phyloP scores from a whole-genome alignment of 108 stramenopile species.

The Mediolabrus comicus region DNA sequence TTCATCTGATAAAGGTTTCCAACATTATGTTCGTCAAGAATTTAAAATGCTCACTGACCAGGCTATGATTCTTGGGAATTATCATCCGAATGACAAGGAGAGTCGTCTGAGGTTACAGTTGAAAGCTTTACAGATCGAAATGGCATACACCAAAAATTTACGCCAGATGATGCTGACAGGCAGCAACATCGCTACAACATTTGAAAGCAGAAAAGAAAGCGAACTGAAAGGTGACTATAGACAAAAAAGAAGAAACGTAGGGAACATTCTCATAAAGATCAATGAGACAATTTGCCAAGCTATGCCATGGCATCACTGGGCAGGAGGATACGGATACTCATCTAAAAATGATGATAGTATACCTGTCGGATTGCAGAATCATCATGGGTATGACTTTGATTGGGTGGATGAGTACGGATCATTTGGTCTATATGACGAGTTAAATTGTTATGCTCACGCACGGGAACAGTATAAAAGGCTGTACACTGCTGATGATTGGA shows the following conservation, averaged over 20 bases:
- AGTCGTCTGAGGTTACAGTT: not conserved
- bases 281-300: not conserved
- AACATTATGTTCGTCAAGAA: not conserved
- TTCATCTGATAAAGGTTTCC: not conserved
- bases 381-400: conserved; percentile 9
- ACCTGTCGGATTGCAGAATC: not conserved
- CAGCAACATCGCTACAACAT: not conserved
- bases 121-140: conserved; percentile 7
- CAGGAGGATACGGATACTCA: not conserved
- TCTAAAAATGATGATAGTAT: not conserved
- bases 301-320: not conserved
- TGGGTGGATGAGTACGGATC: not conserved
- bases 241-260: not conserved
- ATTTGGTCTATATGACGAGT: conserved; percentile 1
- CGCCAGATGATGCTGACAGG: not conserved
- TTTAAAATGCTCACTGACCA: not conserved
- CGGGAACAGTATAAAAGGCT: not conserved
- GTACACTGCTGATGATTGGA: not conserved
- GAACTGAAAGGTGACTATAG: not conserved
- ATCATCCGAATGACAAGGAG: not conserved
- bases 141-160: not conserved
- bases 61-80: not conserved
- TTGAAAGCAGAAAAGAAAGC: not conserved
- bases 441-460: not conserved
- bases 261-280: not conserved